These are phyloP conservation scores for Leishmania major DNA, from an alignment of 208 protist species.

Conservation along the genomic window DNA sequence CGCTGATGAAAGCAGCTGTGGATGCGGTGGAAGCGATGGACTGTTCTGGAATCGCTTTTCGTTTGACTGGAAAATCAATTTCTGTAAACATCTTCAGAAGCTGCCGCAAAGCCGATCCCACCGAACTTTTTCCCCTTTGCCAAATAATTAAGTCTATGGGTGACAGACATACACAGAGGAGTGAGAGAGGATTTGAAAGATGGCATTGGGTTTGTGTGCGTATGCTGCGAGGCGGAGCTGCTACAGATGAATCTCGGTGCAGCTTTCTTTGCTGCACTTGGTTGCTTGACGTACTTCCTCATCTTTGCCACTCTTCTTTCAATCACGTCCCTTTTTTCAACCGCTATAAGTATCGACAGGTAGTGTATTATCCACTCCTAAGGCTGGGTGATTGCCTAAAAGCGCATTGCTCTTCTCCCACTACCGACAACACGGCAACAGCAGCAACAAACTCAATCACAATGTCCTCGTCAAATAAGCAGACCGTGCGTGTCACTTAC, in stretches of 20 bases:
- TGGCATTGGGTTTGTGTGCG: background rate
- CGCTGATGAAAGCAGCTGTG: background rate
- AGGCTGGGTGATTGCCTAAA: background rate
- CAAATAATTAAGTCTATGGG: background rate
- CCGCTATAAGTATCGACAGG: background rate
- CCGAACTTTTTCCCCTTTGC: background rate
- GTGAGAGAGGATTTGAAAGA: background rate
- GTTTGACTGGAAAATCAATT: background rate
- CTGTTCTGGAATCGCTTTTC: background rate
- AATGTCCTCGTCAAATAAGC: constrained; percentile 40
- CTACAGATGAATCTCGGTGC: background rate
- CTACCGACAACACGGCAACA: background rate
- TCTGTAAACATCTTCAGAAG: background rate
- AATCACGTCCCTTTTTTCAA: background rate
- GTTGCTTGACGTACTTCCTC: background rate
- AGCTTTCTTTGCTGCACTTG: background rate
- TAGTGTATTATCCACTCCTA: background rate
- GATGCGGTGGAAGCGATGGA: background rate
- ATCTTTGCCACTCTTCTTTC: background rate
- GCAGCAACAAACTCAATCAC: background rate
- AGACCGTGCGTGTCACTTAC: constrained; percentile 74
- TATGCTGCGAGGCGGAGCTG: background rate
- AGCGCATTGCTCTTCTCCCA: background rate
- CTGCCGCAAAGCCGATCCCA: background rate
- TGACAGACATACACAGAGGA: background rate